Evolutionary conservation across 1,139 yeast genomes (phyloP).

Genomic region (Hemisphaericaspora lyxosophila): DNA sequence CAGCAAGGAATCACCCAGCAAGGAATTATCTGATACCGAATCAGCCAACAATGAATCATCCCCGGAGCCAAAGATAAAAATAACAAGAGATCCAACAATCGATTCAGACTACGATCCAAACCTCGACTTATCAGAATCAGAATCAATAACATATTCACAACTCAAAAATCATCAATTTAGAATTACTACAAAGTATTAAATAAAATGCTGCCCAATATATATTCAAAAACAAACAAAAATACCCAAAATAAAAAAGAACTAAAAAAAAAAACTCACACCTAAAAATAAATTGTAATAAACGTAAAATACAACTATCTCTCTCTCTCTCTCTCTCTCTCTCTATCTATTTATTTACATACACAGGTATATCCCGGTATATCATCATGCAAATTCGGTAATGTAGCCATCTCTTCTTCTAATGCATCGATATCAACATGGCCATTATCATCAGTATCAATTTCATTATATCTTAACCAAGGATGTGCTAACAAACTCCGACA

Average conservation of each 20-base stretch:
- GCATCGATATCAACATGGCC: neutral
- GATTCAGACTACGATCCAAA: conserved; percentile 31
- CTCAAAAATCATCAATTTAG: conserved; percentile 9
- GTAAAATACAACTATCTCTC: neutral
- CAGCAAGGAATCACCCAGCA: conserved; percentile 8
- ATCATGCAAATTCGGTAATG: conserved; percentile 11
- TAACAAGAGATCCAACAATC: conserved; percentile 21
- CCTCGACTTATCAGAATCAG: conserved; percentile 22
- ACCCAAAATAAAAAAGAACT: conserved; percentile 1
- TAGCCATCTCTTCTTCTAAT: neutral
- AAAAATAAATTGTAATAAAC: conserved; percentile 3
- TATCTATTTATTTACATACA: conserved; percentile 17
- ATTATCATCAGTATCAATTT: conserved; percentile 12
- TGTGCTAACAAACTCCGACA: conserved; percentile 42
- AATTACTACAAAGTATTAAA: neutral
- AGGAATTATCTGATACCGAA: conserved; percentile 7
- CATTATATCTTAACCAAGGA: conserved; percentile 39
- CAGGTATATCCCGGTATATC: conserved; percentile 25
- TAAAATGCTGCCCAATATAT: neutral
- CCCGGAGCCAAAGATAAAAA: neutral
- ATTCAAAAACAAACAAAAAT: conserved; percentile 5
- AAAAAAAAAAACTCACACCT: neutral
- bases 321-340: conserved; percentile 4
- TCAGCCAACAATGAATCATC: conserved; percentile 11
- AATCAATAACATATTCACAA: conserved; percentile 10